Evolutionary conservation across 169 alveolate genomes (phyloP), one percentile per base, ranked within the genome.

Genomic region (Plasmodium gaboni): DNA sequence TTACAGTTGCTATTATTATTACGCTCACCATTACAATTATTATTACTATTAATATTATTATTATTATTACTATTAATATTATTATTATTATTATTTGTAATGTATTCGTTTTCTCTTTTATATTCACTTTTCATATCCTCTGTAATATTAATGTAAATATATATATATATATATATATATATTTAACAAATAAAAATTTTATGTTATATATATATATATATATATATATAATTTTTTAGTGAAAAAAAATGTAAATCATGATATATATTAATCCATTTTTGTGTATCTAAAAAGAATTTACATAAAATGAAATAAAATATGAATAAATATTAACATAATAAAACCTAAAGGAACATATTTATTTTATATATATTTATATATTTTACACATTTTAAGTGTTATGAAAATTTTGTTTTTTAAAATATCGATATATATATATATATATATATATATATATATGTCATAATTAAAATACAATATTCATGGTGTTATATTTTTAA

Each of bases 331-430:
- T 32, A 32, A 32, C 44, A 32, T 4, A 32, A 32, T 32, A 32
- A 32, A 32, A 1, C 44, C 44, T 32, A 32, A 32, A 32, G 44
- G 44, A 32, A 32, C 44, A 32, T 32, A 63, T 76, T 46, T 17
- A 50, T 64, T 17, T 44, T 69, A 69, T 69, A n/a, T 74, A 46
- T 60, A 61, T 76, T 26, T 76, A 22, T 65, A 24, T 22, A 44
- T 32, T 32, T 32, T 46, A 53, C 64, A 63, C 42, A 50, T 76
- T 48, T 51, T 76, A 63, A 12, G 50, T 46, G 48, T 42, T 46
- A 72, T 42, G 7, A 63, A 76, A 64, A 22, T 76, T 76, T 76
- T 76, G 89, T 76, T 76, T 76, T 76, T 76, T 64, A 76, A 67
- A 74, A 74, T 24, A 65, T 64, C 63, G 53, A 59, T 68, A 26